These are phyloP conservation scores for Cystobasidium pallidum DNA, from an alignment of 1,284 basidiomycete genomes.

Conservation along the genomic window DNA sequence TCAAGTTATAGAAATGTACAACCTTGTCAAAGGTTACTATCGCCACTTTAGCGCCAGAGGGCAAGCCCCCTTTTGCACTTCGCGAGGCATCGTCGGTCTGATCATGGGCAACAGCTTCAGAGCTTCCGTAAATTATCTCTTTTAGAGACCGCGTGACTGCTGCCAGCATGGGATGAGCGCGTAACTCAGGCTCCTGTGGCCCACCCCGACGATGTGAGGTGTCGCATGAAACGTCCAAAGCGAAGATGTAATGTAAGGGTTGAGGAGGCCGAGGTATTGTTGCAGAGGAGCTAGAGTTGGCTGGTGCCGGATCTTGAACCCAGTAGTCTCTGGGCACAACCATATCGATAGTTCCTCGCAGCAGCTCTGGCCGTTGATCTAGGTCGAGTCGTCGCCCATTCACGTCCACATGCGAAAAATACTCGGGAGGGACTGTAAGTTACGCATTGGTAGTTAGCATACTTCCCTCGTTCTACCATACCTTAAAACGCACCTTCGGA, in stretches of 20 bases:
- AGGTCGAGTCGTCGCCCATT: slow-evolving; percentile 82
- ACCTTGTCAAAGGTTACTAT: slow-evolving; percentile 83
- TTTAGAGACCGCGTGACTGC: slow-evolving; percentile 70
- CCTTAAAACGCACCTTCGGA: slow-evolving; percentile 70
- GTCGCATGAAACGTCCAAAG: slow-evolving; percentile 79
- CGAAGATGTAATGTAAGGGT: slow-evolving; percentile 81
- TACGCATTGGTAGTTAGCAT: neutral
- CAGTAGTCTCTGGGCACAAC: slow-evolving; percentile 83
- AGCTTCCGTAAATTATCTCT: slow-evolving; percentile 65
- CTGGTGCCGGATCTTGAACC: slow-evolving; percentile 66
- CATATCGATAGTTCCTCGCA: slow-evolving; percentile 91
- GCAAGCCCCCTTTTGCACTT: slow-evolving; percentile 47
- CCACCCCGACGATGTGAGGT: slow-evolving; percentile 67
- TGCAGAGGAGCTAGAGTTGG: slow-evolving; percentile 50
- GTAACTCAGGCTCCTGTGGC: slow-evolving; percentile 27
- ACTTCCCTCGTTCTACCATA: too few relatives aligned
- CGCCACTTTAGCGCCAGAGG: slow-evolving; percentile 63
- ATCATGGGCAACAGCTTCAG: slow-evolving; percentile 59
- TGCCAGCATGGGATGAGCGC: slow-evolving; percentile 62
- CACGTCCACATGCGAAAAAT: slow-evolving; percentile 83
- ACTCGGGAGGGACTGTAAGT: slow-evolving; percentile 70
- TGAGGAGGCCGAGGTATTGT: slow-evolving; percentile 63
- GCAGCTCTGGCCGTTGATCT: slow-evolving; percentile 79
- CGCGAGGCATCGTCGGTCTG: slow-evolving; percentile 58
- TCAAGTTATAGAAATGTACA: slow-evolving; percentile 88